A percentile compares a stretch with the other conserved stretches of the same genome.
These are phyloP conservation scores for Fusarium napiforme DNA, from an alignment of 2,329 filamentous ascomycete species.

Conservation along the genomic window DNA sequence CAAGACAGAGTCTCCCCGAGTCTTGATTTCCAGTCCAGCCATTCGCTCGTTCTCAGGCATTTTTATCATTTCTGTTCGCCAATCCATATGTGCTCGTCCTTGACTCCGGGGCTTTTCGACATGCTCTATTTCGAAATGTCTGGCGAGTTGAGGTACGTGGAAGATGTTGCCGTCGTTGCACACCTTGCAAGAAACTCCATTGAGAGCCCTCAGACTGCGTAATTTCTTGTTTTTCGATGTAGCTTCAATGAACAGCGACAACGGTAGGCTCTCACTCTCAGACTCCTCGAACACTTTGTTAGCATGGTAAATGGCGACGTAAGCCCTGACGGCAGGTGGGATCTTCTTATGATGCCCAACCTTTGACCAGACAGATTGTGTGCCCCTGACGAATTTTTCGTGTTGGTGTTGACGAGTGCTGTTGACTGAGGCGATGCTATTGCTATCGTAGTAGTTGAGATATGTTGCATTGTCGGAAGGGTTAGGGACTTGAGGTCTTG, in stretches of 20 bases:
- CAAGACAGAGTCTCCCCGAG: constrained; percentile 48
- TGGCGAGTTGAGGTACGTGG: constrained; percentile 69
- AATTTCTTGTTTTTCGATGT: constrained; percentile 67
- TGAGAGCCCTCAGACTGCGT: constrained; percentile 65
- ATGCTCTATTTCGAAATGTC: constrained; percentile 64
- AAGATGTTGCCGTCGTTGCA: constrained; percentile 59
- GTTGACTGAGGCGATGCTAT: not conserved
- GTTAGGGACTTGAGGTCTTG: not conserved
- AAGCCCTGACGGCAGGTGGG: constrained; percentile 70
- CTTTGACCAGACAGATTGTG: constrained; percentile 71
- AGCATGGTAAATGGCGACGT: constrained; percentile 72
- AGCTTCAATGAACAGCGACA: constrained; percentile 69
- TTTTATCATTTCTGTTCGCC: constrained; percentile 60
- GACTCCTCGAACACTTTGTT: constrained; percentile 66
- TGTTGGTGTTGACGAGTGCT: constrained; percentile 57
- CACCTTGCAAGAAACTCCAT: constrained; percentile 64
- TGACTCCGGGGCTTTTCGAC: constrained; percentile 43
- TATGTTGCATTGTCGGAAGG: constrained; percentile 14
- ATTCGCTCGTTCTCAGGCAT: constrained; percentile 51
- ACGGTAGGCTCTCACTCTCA: constrained; percentile 66
- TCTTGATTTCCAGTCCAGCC: constrained; percentile 42
- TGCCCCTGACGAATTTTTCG: constrained; percentile 64
- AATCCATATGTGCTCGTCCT: constrained; percentile 50
- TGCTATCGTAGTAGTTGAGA: not conserved
- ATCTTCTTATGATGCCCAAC: constrained; percentile 70